Evolutionary conservation across 345 rosid species (phyloP), one percentile per base, ranked within the genome.

Genomic region (Salix exigua): DNA sequence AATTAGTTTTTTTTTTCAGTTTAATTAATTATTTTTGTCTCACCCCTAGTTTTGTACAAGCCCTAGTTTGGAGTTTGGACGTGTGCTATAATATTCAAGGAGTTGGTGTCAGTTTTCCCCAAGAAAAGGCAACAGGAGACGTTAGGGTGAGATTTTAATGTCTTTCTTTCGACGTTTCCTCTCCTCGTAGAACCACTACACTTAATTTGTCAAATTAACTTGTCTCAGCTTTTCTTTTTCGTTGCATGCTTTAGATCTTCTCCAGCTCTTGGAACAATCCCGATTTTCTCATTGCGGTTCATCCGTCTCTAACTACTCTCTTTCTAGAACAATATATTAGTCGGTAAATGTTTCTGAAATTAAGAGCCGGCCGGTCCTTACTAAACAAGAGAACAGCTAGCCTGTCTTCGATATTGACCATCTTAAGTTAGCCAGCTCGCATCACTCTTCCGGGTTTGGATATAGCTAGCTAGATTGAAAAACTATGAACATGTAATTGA

Each of bases 291-390:
- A 55, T 19, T 74, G 78, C 23, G 71, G 92, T 35, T 89, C 71
- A 81, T 80, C 92, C 73, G 67, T 68, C 83, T 75, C 82, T 75
- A 87, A 76, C 90, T 35, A 84, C 86, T 61, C 62, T 71, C 53
- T 71, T 66, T 80, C 70, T 35, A 23, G 26, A 66, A 50, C 55
- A 37, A 37, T 21, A 25, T 48, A 78, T 14, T 33, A 51, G 42
- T 53, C 62, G 42, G 21, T 71, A 26, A 28, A 19, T 31, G 69
- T 21, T 53, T 53, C 61, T 53, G 23, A 6, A 51, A 6, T 51
- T 21, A 19, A 53, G 25, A n/a, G 60, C 25, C 7, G 7, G 10
- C 23, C 3, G 12, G 21, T 2, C 10, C 10, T 0, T 6, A 9
- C 60, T 53, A 19, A 7, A 53, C 10, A 17, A 21, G 60, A n/a